Percentiles rank a stretch among this genome's conserved stretches.
phyloP scores from a whole-genome alignment of 1,284 basidiomycete species.

The Trametes hirsuta region DNA sequence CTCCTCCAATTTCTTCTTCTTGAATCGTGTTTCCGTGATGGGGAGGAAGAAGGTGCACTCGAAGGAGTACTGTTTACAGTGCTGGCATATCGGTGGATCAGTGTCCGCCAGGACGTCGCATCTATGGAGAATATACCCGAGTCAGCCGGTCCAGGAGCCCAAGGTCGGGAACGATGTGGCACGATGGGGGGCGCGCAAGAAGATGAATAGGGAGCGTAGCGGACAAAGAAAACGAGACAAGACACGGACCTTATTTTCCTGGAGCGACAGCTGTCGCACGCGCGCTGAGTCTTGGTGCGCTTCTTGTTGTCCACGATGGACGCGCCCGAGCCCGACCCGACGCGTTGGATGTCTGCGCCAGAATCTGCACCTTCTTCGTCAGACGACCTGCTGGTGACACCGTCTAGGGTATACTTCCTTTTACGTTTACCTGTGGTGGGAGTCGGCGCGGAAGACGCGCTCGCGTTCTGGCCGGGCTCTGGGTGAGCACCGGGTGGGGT shows the following conservation, averaged over 20 bases:
- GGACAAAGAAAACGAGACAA: slow-evolving; percentile 28
- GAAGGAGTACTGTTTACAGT: slow-evolving; percentile 88
- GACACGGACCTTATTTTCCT: slow-evolving; percentile 83
- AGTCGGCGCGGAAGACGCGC: slow-evolving; percentile 27
- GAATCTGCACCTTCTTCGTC: slow-evolving; percentile 63
- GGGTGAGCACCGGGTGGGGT: slow-evolving; percentile 40
- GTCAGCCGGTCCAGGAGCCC: slow-evolving; percentile 32
- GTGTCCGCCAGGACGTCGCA: slow-evolving; percentile 78
- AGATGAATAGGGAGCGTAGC: slow-evolving; percentile 27
- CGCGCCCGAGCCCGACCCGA: slow-evolving; percentile 27
- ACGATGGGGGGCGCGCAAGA: slow-evolving; percentile 15
- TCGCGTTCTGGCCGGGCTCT: slow-evolving; percentile 24
- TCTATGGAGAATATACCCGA: slow-evolving; percentile 42
- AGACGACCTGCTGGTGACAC: slow-evolving; percentile 48
- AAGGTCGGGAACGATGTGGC: slow-evolving; percentile 18
- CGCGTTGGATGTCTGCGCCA: slow-evolving; percentile 46
- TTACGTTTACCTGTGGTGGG: slow-evolving; percentile 61
- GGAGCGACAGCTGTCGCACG: slow-evolving; percentile 89
- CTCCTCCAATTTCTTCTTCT: slow-evolving; percentile 86
- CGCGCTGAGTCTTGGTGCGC: slow-evolving; percentile 88
- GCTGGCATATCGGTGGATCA: slow-evolving; percentile 80
- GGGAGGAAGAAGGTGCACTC: slow-evolving; percentile 97
- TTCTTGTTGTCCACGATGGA: slow-evolving; percentile 67
- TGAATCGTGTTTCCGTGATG: slow-evolving; percentile 97
- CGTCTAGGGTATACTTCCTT: slow-evolving; percentile 53